These are phyloP conservation scores for Carex cristatella DNA, from an alignment of 176 grass and related monocot species.

Conservation along the genomic window DNA sequence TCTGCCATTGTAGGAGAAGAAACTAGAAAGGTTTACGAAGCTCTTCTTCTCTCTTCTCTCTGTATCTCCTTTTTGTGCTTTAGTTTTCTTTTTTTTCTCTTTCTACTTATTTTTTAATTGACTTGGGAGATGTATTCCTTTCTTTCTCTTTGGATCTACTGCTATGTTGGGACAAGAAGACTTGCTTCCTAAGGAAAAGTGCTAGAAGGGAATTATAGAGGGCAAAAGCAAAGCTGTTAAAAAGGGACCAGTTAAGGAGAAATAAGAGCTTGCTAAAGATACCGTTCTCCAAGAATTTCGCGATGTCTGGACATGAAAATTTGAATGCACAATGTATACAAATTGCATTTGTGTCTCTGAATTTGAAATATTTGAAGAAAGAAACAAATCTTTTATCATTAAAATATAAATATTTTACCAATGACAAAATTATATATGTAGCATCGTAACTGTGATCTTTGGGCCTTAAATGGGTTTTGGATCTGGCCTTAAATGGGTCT, in stretches of 20 bases:
- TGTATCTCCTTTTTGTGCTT: constrained; percentile 20
- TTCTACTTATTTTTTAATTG: constrained; percentile 17
- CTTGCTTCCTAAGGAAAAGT: constrained; percentile 33
- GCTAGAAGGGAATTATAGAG: constrained; percentile 35
- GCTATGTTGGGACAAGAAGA: constrained; percentile 39
- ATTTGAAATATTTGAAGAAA: not conserved
- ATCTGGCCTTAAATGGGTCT: not conserved
- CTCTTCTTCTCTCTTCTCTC: constrained; percentile 3
- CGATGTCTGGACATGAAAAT: not conserved
- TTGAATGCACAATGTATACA: not conserved
- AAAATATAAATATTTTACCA: not conserved
- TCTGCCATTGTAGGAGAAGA: constrained; percentile 33
- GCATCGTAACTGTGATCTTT: not conserved
- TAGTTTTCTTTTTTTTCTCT: not conserved
- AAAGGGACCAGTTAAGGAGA: not conserved
- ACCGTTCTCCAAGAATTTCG: not conserved
- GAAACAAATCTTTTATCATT: not conserved
- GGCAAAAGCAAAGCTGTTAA: constrained; percentile 9
- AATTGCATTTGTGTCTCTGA: not conserved
- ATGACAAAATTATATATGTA: not conserved
- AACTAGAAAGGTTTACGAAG: not conserved
- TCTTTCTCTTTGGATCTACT: constrained; percentile 29
- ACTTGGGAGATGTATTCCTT: not conserved
- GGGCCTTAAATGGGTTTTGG: not conserved
- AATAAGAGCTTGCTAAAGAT: not conserved